These are phyloP conservation scores for Effrenium voratum DNA, from an alignment of 73 alveolate species.

Conservation along the genomic window DNA sequence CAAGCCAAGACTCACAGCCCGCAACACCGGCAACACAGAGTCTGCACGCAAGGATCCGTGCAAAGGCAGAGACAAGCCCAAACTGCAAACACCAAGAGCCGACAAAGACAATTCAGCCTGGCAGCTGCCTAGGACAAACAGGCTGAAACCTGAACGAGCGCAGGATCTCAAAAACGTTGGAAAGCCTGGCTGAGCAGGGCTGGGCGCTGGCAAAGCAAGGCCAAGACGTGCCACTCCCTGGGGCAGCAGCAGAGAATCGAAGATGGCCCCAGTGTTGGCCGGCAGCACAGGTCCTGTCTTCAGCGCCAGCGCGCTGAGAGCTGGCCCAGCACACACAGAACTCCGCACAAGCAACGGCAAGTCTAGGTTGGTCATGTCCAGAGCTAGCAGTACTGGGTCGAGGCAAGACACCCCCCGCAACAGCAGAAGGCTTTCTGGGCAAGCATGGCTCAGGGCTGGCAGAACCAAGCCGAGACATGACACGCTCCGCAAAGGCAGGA, in stretches of 20 bases:
- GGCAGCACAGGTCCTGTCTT: conserved; percentile 18
- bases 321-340: background rate
- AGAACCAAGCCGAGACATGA: background rate
- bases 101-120: background rate
- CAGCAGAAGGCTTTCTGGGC: too few species aligned
- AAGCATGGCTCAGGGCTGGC: background rate
- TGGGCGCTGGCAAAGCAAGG: background rate
- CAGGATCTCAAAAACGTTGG: background rate
- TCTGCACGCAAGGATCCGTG: background rate
- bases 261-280: conserved; percentile 27
- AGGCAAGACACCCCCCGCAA: too few species aligned
- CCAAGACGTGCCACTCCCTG: background rate
- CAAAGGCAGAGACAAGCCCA: background rate
- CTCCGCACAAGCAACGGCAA: background rate
- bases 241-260: background rate
- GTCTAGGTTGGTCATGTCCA: conserved; percentile 14
- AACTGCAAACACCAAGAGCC: background rate
- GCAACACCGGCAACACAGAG: background rate
- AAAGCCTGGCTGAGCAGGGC: background rate
- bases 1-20: background rate
- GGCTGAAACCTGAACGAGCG: background rate
- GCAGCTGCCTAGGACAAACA: background rate
- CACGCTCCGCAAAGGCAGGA: too few species aligned
- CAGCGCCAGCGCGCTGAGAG: conserved; percentile 18
- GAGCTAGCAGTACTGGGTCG: background rate